A percentile compares a stretch with the other conserved stretches of the same genome.
These are phyloP conservation scores for Xanthoconium separans DNA, from an alignment of 1,284 basidiomycete genomes.

Conservation along the genomic window DNA sequence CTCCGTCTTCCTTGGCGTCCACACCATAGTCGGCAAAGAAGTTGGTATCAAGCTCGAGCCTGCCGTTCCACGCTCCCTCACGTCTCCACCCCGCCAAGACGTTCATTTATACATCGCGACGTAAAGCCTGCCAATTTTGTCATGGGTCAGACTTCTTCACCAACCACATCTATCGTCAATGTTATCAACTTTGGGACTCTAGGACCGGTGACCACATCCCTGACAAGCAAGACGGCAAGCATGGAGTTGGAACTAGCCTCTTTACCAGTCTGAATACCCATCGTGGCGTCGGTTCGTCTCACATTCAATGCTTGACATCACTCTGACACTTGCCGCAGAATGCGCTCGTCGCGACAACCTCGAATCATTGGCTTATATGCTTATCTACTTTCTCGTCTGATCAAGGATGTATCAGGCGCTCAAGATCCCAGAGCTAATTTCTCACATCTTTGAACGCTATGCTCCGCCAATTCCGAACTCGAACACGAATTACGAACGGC, in stretches of 20 bases:
- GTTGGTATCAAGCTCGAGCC: constrained; percentile 97
- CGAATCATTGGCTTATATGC: constrained; percentile 89
- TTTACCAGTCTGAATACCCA: constrained; percentile 97
- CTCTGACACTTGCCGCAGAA: constrained; percentile 44
- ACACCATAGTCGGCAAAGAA: constrained; percentile 94
- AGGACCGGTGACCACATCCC: constrained; percentile 87
- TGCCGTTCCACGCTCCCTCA: constrained; percentile 54
- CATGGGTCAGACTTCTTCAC: constrained; percentile 56
- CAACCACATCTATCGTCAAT: constrained; percentile 66
- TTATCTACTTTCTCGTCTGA: constrained; percentile 92
- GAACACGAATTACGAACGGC: too few species aligned
- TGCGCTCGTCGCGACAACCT: constrained; percentile 90
- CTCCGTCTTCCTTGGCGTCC: constrained; percentile 92
- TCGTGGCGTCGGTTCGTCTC: constrained; percentile 72
- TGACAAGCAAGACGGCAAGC: constrained; percentile 85
- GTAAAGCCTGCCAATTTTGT: constrained; percentile 98
- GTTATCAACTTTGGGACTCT: constrained; percentile 95
- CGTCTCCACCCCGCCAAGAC: constrained; percentile 85
- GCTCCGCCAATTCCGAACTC: too few species aligned
- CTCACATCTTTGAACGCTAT: too few species aligned
- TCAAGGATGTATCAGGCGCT: too few species aligned
- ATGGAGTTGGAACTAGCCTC: constrained; percentile 88
- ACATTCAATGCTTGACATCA: neutral
- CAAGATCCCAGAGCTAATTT: too few species aligned
- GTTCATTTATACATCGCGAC: constrained; percentile 84